Percentiles rank a stretch among this genome's conserved stretches.
Evolutionary conservation across 306 rosid genomes (phyloP).

Genomic region (Arachis stenosperma): DNA sequence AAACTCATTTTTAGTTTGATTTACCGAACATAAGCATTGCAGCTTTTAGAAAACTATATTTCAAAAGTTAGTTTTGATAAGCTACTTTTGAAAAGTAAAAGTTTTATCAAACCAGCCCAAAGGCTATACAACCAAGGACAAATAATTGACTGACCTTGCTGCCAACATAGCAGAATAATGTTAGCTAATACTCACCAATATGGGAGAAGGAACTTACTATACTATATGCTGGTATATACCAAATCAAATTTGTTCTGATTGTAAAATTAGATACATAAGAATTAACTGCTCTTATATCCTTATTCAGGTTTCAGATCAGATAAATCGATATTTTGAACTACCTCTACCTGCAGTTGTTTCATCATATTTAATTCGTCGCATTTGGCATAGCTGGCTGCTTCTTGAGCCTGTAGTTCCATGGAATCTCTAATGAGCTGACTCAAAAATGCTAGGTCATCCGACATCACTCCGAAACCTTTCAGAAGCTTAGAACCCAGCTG

Average conservation of each 20-base stretch:
- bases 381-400: constrained; percentile 52
- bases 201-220: background rate
- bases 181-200: background rate
- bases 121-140: background rate
- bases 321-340: constrained; percentile 45
- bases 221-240: background rate
- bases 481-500: constrained; percentile 96
- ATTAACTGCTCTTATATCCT: constrained; percentile 11
- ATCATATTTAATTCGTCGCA: constrained; percentile 54
- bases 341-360: constrained; percentile 95
- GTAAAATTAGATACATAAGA: constrained; percentile 2
- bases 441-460: constrained; percentile 90
- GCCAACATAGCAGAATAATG: background rate
- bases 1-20: no score
- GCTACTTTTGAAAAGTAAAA: no score
- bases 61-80: background rate
- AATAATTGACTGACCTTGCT: background rate
- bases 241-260: constrained; percentile 16
- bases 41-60: constrained; percentile 3
- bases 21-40: background rate
- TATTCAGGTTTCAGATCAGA: constrained; percentile 17
- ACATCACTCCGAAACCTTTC: constrained; percentile 94
- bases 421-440: constrained; percentile 85
- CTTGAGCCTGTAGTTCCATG: constrained; percentile 93
- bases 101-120: no score